phyloP scores from a whole-genome alignment of 345 rosid species.

The Pistacia atlantica region DNA sequence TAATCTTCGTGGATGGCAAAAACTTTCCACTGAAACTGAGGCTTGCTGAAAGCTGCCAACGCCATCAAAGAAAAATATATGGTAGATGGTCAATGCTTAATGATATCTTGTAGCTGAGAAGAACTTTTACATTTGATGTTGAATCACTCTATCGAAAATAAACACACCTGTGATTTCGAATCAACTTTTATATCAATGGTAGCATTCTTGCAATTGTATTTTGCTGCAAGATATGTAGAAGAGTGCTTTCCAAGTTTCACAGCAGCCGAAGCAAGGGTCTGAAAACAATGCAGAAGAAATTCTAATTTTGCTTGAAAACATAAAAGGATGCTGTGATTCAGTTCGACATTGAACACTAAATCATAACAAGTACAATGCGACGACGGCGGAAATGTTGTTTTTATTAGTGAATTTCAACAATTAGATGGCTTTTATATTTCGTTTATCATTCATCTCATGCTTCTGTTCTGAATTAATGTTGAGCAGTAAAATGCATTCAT shows the following conservation, averaged over 20 bases:
- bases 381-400: not conserved
- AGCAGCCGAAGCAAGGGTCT: slow-evolving; percentile 9
- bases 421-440: too few relatives aligned
- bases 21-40: not conserved
- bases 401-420: too few relatives aligned
- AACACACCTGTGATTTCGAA: slow-evolving; percentile 13
- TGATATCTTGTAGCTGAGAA: too few relatives aligned
- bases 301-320: not conserved
- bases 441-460: too few relatives aligned
- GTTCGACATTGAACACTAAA: not conserved
- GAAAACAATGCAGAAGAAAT: not conserved
- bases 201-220: slow-evolving; percentile 1
- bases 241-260: not conserved
- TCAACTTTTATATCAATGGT: slow-evolving; percentile 1
- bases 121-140: not conserved
- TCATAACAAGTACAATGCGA: not conserved
- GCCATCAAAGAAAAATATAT: not conserved
- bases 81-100: not conserved
- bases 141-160: not conserved
- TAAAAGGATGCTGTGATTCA: not conserved
- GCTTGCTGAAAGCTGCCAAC: slow-evolving; percentile 5
- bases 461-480: too few relatives aligned
- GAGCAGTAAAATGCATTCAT: too few relatives aligned
- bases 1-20: slow-evolving; percentile 8
- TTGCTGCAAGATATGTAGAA: not conserved